A percentile compares a stretch with the other conserved stretches of the same genome.
Conservation (phyloP, 2,329 filamentous ascomycete species). For the Apiospora aurea region DNA sequence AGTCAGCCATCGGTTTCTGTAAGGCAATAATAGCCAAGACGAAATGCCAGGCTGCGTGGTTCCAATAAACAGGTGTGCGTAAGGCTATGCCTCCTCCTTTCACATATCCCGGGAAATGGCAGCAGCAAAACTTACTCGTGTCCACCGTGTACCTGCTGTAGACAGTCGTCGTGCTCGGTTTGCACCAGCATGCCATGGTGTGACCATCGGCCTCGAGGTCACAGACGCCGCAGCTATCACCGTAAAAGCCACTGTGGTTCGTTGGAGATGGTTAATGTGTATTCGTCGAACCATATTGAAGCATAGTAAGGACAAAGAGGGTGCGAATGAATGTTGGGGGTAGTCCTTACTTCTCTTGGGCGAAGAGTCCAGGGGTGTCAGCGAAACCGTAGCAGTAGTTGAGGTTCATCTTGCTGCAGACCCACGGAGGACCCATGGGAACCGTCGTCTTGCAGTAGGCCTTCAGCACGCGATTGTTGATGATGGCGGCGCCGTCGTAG, state of each 20-base stretch:
- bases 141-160: background rate
- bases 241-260: background rate
- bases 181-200: background rate
- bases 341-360: background rate
- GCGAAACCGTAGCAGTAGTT: constrained; percentile 5
- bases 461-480: background rate
- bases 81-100: too few species aligned
- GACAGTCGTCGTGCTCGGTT: too few species aligned
- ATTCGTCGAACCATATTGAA: background rate
- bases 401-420: constrained; percentile 21
- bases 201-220: background rate
- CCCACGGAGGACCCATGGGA: constrained; percentile 25
- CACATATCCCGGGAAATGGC: background rate
- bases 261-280: background rate
- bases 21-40: background rate
- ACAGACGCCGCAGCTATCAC: background rate
- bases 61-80: too few species aligned
- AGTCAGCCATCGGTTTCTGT: background rate
- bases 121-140: background rate
- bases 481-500: background rate
- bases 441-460: constrained; percentile 12
- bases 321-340: background rate
- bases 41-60: background rate
- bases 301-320: background rate
- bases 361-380: background rate